Conservation (phyloP, 2,329 filamentous ascomycete genomes). For the Xylariaceae sp. region DNA sequence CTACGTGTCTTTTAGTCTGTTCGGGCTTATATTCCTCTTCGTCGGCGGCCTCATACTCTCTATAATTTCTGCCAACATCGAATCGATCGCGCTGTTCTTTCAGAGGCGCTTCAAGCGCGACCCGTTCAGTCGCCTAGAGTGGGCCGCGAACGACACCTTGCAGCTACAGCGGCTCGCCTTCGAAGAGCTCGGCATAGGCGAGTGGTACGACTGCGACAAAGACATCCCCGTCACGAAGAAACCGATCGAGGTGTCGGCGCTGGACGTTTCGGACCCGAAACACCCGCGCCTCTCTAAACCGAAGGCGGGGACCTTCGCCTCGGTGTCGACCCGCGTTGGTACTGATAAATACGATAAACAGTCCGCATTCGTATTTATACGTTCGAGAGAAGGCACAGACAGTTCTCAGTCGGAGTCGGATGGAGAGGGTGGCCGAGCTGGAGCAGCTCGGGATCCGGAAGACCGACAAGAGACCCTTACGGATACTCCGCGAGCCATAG, state of each 20-base stretch:
- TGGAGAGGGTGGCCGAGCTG: too few relatives aligned
- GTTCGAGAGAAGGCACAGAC: too few relatives aligned
- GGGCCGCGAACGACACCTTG: constrained; percentile 2
- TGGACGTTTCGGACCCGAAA: not conserved
- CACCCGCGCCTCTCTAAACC: not conserved
- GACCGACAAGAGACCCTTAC: too few relatives aligned
- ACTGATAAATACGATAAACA: too few relatives aligned
- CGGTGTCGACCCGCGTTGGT: too few relatives aligned
- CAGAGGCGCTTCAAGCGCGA: not conserved
- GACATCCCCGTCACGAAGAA: not conserved
- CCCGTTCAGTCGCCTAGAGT: constrained; percentile 5
- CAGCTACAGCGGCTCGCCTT: constrained; percentile 8
- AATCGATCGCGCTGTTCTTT: not conserved
- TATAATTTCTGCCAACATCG: not conserved
- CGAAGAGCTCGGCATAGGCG: constrained; percentile 2
- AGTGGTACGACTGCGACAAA: not conserved
- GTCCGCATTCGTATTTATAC: too few relatives aligned
- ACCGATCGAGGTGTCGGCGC: not conserved
- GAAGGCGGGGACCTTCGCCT: too few relatives aligned
- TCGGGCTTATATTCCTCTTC: constrained; percentile 4
- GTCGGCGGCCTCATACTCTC: constrained; percentile 2
- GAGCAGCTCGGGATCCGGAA: too few relatives aligned
- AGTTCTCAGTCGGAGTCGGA: too few relatives aligned
- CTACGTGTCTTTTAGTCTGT: constrained; percentile 11
- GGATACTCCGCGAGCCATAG: too few relatives aligned